Base-by-base conservation (phyloP, 2,329 filamentous ascomycete species). In the Ascocoryne sarcoides region DNA sequence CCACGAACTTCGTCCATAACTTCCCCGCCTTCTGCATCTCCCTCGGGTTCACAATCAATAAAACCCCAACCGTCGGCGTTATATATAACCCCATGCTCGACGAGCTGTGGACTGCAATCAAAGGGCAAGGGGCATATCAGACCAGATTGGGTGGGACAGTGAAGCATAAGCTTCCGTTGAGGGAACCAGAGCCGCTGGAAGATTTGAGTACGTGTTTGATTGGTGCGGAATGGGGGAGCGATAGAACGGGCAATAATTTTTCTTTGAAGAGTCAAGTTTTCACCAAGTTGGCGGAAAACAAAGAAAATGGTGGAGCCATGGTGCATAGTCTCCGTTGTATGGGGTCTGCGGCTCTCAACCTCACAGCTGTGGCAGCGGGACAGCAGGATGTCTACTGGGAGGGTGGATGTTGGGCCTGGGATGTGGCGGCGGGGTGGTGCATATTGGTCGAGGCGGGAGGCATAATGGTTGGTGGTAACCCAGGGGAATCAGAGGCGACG, bases 341-440 rank as follows among this genome's bases (percentile, higher is more conserved):
- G 46, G 84, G 84, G 2, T 79, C 73, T 37, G 84, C 84, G 5
- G 84, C 84, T 30, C 65, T 90, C 53, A 89, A 89, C 60, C 61
- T 89, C 14, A 85, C 82, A 42, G 73, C 70, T 29, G 79, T 86
- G 3, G 84, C 84, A 2, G 73, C 76, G 8, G 84, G 84, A 0
- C 71, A 78, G 59, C 52, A 86, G 18, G 84, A 90, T 58, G 54
- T 76, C 16, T 90, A 86, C 59, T 90, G 84, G 84, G 84, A 90
- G 63, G 83, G 81, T 28, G 84, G 85, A 0, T 87, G 82, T 61
- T 90, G 83, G 75, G 82, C 84, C 2, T 90, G 84, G 84, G 84
- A 90, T 59, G 84, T 90, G 2, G 85, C 82, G 56, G 85, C 85
- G 4, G 84, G 79, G 0, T 89, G 84, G 84, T 77, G 80, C 43